phyloP scores from a whole-genome alignment of 2,329 filamentous ascomycete genomes.

The Venturiaceae sp. region DNA sequence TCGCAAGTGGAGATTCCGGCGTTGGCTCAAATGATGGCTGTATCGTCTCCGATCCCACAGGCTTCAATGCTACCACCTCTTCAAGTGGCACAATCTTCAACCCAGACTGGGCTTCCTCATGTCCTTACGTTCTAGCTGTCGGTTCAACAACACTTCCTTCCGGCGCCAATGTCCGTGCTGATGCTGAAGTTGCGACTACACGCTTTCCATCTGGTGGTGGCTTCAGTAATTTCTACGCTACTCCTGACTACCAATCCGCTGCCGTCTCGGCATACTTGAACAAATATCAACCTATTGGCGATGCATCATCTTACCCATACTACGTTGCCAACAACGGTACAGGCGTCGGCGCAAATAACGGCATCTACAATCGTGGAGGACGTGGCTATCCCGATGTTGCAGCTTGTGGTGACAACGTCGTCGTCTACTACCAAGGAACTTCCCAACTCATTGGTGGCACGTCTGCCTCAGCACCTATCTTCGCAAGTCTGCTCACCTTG shows the following conservation, averaged over 20 bases:
- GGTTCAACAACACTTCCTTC: not conserved
- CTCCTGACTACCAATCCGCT: not conserved
- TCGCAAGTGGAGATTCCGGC: constrained; percentile 39
- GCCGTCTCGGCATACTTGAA: not conserved
- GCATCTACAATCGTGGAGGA: not conserved
- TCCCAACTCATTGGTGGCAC: not conserved
- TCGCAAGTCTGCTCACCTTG: not conserved
- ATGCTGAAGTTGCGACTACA: not conserved
- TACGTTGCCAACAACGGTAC: too few species aligned
- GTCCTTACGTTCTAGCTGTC: not conserved
- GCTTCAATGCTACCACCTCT: too few species aligned
- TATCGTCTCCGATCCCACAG: too few species aligned
- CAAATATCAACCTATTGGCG: too few species aligned
- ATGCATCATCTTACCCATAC: too few species aligned
- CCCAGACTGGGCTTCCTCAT: not conserved
- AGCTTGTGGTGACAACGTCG: not conserved
- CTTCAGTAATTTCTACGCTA: not conserved
- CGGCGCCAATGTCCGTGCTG: not conserved
- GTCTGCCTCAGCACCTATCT: not conserved
- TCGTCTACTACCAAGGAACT: not conserved
- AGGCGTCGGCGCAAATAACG: not conserved
- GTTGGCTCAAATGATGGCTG: constrained; percentile 24
- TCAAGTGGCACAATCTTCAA: not conserved
- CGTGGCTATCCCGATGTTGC: not conserved
- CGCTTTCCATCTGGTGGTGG: not conserved